Evolutionary conservation across 2,329 filamentous ascomycete genomes (phyloP), one percentile per base, ranked within the genome.

Genomic region (Akanthomyces lecanii): DNA sequence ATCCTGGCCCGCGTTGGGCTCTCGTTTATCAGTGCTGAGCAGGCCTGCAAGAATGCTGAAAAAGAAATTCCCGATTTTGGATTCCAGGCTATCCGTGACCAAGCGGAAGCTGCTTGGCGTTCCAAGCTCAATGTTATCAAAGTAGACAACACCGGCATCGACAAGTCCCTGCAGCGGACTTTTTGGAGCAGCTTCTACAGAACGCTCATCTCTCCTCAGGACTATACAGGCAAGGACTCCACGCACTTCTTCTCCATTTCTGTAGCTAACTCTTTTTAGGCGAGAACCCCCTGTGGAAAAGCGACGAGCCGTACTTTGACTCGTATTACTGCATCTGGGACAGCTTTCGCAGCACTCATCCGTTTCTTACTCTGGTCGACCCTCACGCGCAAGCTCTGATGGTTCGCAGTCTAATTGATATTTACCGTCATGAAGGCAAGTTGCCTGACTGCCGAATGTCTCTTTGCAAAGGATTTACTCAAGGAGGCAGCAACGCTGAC

Each of bases 391-490:
- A 91, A 71, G 84, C 86, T 0, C 76, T 82, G 38, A 91, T 92
- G 86, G 81, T 92, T 10, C 82, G 88, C 30, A 86, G 86, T 64
- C 74, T 93, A 51, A 78, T 93, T 3, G 89, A 92, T 66, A 89
- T 88, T 10, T 93, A 91, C 71, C 79, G 81, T 14, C 82, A 89
- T 69, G 84, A 87, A 10, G 86, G 86, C 8, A 89, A 83, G 67
- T 76, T 93, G 1, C 90, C 90, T 0, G 90, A 93, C 73, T 92
- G 89, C 70, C 81, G 89, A 42, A 92, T 92, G 89, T 86, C 83
- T 1, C 82, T 92, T 18, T 90, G 85, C 74, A 91, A 91, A 70
- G 90, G 90, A 0, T 90, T 82, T 71, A 90, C 88, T 0, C 90
- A 92, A 72, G 90, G 90, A 12, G 90, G 90, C 0, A 90, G 87